phyloP scores from a whole-genome alignment of 2,329 filamentous ascomycete genomes.

The Curvularia spicifera region DNA sequence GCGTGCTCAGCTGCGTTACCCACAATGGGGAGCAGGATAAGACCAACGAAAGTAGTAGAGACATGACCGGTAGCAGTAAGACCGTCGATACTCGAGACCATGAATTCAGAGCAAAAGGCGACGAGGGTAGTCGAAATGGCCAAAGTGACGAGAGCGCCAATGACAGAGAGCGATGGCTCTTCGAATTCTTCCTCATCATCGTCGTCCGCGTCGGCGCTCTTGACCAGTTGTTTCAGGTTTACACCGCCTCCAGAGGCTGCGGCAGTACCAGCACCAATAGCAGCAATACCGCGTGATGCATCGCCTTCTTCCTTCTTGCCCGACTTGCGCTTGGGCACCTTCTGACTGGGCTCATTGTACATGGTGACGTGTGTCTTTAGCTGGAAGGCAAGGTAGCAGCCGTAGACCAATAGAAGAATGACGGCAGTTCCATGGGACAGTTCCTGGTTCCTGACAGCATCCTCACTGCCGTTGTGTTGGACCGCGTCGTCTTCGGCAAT shows the following conservation, averaged over 20 bases:
- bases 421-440: constrained; percentile 74
- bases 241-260: constrained; percentile 58
- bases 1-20: constrained; percentile 71
- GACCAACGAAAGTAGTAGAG: constrained; percentile 66
- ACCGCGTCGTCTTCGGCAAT: constrained; percentile 34
- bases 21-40: constrained; percentile 70
- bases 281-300: constrained; percentile 57
- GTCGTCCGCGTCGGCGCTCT: constrained; percentile 43
- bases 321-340: constrained; percentile 67
- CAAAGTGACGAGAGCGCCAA: constrained; percentile 75
- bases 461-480: constrained; percentile 20
- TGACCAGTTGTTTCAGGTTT: constrained; percentile 56
- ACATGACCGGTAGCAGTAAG: constrained; percentile 58
- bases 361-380: constrained; percentile 81
- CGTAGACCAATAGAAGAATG: constrained; percentile 84
- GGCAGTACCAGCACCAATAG: constrained; percentile 60
- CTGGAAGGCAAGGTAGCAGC: constrained; percentile 86
- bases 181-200: constrained; percentile 71
- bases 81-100: constrained; percentile 65
- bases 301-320: constrained; percentile 59
- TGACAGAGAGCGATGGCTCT: constrained; percentile 76
- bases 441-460: constrained; percentile 42
- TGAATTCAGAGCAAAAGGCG: constrained; percentile 74
- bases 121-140: constrained; percentile 77
- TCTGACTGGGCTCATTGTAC: constrained; percentile 81